Evolutionary conservation across 495 filamentous ascomycete species (phyloP).

Genomic region (Immersiella caudata): DNA sequence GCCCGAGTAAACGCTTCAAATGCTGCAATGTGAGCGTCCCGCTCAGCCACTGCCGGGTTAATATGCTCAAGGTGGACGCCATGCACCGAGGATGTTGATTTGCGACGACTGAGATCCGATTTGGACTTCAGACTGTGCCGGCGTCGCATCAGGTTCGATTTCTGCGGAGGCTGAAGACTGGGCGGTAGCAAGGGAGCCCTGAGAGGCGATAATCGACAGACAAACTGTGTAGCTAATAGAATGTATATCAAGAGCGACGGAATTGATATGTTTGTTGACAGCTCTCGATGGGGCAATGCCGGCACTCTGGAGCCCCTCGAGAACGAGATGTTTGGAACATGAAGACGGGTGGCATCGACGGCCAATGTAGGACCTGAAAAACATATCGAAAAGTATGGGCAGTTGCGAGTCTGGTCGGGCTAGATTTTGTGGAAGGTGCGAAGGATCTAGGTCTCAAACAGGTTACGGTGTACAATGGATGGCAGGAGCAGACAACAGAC

Average conservation of each 20-base stretch:
- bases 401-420: background rate
- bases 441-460: background rate
- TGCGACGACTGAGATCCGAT: conserved; percentile 56
- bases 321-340: background rate
- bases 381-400: background rate
- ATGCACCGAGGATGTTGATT: conserved; percentile 64
- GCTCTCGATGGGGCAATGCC: background rate
- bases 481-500: conserved; percentile 7
- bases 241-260: conserved; percentile 8
- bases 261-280: background rate
- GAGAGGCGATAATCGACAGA: conserved; percentile 4
- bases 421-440: conserved; percentile 1
- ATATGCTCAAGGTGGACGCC: conserved; percentile 52
- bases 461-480: background rate
- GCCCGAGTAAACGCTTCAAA: conserved; percentile 64
- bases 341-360: background rate
- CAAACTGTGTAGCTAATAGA: conserved; percentile 6
- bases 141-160: conserved; percentile 47
- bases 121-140: conserved; percentile 45
- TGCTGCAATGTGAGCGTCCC: conserved; percentile 71
- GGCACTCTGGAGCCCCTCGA: background rate
- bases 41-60: conserved; percentile 57
- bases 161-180: background rate
- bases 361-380: background rate
- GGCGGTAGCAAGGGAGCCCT: conserved; percentile 3